Evolutionary conservation across 108 stramenopile species (phyloP).

Genomic region (Cylindrotheca closterium): DNA sequence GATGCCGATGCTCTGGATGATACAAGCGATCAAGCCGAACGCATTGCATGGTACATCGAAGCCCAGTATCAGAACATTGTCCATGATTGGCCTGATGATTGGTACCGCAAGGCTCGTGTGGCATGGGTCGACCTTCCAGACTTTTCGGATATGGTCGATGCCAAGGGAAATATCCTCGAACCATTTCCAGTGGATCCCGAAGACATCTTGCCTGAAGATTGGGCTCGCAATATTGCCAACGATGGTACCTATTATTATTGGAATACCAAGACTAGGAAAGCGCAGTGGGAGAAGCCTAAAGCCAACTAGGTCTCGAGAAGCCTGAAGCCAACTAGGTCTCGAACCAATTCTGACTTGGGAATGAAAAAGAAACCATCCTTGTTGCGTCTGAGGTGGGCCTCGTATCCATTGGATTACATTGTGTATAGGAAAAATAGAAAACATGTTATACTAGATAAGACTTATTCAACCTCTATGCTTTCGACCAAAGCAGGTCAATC

Average conservation of each 20-base stretch:
- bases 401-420: too few species aligned
- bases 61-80: constrained; percentile 77
- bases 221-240: constrained; percentile 71
- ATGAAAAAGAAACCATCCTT: too few species aligned
- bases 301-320: too few species aligned
- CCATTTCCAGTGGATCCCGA: constrained; percentile 40
- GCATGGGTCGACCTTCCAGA: constrained; percentile 82
- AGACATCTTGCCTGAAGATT: constrained; percentile 55
- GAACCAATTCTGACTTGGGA: too few species aligned
- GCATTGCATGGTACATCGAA: constrained; percentile 79
- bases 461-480: too few species aligned
- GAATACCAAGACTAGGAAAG: constrained; percentile 61
- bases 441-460: too few species aligned
- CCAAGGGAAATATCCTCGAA: constrained; percentile 47
- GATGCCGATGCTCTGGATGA: constrained; percentile 30
- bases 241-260: constrained; percentile 79
- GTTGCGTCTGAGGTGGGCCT: too few species aligned
- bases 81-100: constrained; percentile 61
- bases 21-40: constrained; percentile 61
- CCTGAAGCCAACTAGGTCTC: too few species aligned
- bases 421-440: too few species aligned
- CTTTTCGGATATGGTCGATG: constrained; percentile 57
- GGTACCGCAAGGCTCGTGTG: constrained; percentile 72
- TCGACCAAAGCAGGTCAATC: too few species aligned
- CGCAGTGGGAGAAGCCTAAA: constrained; percentile 75